Evolutionary conservation across 805 yeast genomes (phyloP).

Genomic region (Lipomyces starkeyi): DNA sequence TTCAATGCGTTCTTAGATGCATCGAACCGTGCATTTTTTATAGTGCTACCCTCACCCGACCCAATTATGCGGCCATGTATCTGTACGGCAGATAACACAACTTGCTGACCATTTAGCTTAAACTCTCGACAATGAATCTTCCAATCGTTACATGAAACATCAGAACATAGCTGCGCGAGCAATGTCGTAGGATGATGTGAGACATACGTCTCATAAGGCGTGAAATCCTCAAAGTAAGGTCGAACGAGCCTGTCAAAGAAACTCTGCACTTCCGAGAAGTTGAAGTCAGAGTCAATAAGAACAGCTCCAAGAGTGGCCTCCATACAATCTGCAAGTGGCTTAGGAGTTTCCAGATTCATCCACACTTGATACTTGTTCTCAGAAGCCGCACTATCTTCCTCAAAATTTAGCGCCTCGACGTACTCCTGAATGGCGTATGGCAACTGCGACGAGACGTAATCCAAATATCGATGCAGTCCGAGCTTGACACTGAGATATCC

Average conservation of each 20-base stretch:
- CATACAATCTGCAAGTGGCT: slow-evolving; percentile 18
- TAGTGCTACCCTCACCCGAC: slow-evolving; percentile 7
- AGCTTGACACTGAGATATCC: slow-evolving; percentile 13
- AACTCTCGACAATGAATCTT: slow-evolving; percentile 11
- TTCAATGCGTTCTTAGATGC: slow-evolving; percentile 6
- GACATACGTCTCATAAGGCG: slow-evolving; percentile 5
- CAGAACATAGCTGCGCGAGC: slow-evolving; percentile 2
- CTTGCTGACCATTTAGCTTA: neutral
- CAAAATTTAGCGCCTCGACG: slow-evolving; percentile 9
- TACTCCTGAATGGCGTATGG: slow-evolving; percentile 13
- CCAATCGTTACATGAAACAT: slow-evolving; percentile 10
- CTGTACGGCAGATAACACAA: slow-evolving; percentile 13
- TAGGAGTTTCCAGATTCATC: slow-evolving; percentile 18
- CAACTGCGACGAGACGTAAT: slow-evolving; percentile 13
- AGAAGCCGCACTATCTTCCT: neutral
- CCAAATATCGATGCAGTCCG: slow-evolving; percentile 11
- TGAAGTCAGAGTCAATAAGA: slow-evolving; percentile 19
- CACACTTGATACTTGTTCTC: slow-evolving; percentile 11
- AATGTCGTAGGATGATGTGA: slow-evolving; percentile 5
- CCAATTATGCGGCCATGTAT: slow-evolving; percentile 11
- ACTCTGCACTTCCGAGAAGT: slow-evolving; percentile 5
- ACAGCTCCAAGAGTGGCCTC: slow-evolving; percentile 19
- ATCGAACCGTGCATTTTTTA: slow-evolving; percentile 8
- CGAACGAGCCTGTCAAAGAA: slow-evolving; percentile 8
- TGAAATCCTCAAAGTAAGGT: slow-evolving; percentile 9